A percentile compares a stretch with the other conserved stretches of the same genome.
phyloP scores from a whole-genome alignment of 2,329 filamentous ascomycete genomes.

The Aspergillus neoniger region DNA sequence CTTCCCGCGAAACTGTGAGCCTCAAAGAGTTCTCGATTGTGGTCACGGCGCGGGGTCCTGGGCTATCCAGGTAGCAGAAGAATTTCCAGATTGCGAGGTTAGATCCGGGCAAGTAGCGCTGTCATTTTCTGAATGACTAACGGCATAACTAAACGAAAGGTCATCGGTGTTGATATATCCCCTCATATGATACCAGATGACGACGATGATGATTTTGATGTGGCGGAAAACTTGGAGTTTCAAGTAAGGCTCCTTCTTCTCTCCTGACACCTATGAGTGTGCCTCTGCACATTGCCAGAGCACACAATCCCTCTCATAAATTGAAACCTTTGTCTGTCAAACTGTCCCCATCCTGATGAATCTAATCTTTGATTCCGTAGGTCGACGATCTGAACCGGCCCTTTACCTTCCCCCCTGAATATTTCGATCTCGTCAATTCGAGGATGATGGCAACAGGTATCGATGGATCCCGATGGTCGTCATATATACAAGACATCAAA shows the following conservation, averaged over 20 bases:
- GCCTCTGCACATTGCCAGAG: not conserved
- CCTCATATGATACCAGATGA: constrained; percentile 66
- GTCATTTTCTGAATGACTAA: constrained; percentile 19
- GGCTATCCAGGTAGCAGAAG: constrained; percentile 68
- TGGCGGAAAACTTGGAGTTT: constrained; percentile 67
- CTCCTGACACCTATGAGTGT: not conserved
- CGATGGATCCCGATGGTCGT: constrained; percentile 69
- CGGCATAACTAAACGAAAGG: constrained; percentile 47
- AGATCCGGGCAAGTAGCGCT: constrained; percentile 21
- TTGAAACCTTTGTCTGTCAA: not conserved
- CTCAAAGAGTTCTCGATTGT: constrained; percentile 67
- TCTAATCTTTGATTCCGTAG: constrained; percentile 29
- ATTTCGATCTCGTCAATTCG: constrained; percentile 84
- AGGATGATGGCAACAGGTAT: constrained; percentile 63
- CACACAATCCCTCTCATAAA: not conserved
- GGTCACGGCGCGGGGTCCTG: constrained; percentile 72
- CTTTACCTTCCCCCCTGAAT: constrained; percentile 67
- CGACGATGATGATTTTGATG: constrained; percentile 35
- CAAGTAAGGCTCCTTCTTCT: constrained; percentile 49
- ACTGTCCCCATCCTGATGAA: not conserved
- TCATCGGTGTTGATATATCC: constrained; percentile 71
- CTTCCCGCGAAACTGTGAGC: constrained; percentile 65
- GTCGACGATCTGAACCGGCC: constrained; percentile 70
- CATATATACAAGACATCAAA: constrained; percentile 75
- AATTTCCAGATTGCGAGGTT: constrained; percentile 67